phyloP scores from a whole-genome alignment of 2,329 filamentous ascomycete genomes.

The Colletotrichum trifolii region DNA sequence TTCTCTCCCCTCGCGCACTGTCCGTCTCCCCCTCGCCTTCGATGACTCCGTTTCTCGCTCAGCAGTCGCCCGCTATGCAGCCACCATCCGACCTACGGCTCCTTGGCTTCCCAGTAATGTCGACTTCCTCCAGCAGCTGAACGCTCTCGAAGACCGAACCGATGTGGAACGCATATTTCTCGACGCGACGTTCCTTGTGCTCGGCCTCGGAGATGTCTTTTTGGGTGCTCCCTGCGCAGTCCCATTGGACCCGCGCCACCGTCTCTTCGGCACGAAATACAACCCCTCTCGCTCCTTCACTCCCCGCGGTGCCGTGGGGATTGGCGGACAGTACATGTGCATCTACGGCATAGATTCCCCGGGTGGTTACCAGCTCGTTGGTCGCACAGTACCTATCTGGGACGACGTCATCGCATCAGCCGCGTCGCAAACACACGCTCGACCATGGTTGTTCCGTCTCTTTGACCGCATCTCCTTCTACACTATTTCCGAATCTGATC shows the following conservation, averaged over 20 bases:
- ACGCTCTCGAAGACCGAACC: constrained; percentile 42
- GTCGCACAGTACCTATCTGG: constrained; percentile 49
- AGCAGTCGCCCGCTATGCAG: constrained; percentile 69
- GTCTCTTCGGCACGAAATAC: constrained; percentile 51
- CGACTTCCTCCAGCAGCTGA: constrained; percentile 57
- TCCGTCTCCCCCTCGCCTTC: constrained; percentile 52
- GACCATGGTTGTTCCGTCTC: constrained; percentile 44
- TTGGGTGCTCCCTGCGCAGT: constrained; percentile 51
- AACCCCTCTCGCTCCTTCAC: constrained; percentile 51
- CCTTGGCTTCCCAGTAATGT: constrained; percentile 72
- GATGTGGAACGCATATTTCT: constrained; percentile 42
- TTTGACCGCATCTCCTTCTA: constrained; percentile 50
- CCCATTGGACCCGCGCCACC: constrained; percentile 48
- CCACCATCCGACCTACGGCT: constrained; percentile 69
- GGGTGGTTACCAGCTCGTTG: constrained; percentile 51
- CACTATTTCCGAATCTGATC: constrained; percentile 41
- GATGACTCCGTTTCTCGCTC: constrained; percentile 54
- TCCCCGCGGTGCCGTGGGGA: constrained; percentile 48
- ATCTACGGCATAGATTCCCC: constrained; percentile 52
- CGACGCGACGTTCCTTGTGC: constrained; percentile 49
- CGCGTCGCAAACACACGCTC: background rate
- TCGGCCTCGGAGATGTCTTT: constrained; percentile 54
- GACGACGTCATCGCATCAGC: constrained; percentile 38
- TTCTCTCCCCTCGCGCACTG: constrained; percentile 43
- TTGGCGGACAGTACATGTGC: constrained; percentile 52